phyloP scores from a whole-genome alignment of 1,139 yeast species.

The Debaryomyces singareniensis region DNA sequence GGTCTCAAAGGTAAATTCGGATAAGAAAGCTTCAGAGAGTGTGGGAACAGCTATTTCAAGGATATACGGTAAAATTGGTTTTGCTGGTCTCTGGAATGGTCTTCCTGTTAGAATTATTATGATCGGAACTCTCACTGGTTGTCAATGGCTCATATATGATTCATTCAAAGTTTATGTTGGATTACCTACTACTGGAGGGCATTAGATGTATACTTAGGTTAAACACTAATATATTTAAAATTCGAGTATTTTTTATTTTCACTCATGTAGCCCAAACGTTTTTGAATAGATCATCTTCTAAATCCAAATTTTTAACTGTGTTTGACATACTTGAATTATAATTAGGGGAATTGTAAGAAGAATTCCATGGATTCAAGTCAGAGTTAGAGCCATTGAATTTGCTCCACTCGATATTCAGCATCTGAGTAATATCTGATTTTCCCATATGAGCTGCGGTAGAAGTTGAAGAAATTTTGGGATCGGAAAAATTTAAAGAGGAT shows the following conservation, averaged over 20 bases:
- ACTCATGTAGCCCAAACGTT: slow-evolving; percentile 49
- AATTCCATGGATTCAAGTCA: slow-evolving; percentile 1
- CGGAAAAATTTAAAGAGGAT: slow-evolving; percentile 4
- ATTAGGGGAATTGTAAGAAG: slow-evolving; percentile 3
- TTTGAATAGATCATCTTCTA: slow-evolving; percentile 42
- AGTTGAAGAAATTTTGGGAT: slow-evolving; percentile 1
- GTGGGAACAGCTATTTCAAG: slow-evolving; percentile 61
- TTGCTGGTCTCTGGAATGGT: slow-evolving; percentile 90
- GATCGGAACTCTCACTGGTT: slow-evolving; percentile 95
- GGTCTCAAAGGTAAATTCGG: slow-evolving; percentile 87
- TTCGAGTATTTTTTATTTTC: not conserved
- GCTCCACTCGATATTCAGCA: slow-evolving; percentile 36
- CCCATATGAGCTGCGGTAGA: not conserved
- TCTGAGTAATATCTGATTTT: slow-evolving; percentile 6
- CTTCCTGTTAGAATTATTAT: slow-evolving; percentile 88
- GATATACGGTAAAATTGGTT: slow-evolving; percentile 79
- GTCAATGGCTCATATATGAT: slow-evolving; percentile 95
- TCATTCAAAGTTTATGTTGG: slow-evolving; percentile 89
- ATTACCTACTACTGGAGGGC: slow-evolving; percentile 84
- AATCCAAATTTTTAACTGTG: slow-evolving; percentile 11
- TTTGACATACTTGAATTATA: slow-evolving; percentile 8
- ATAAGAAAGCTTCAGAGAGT: slow-evolving; percentile 60
- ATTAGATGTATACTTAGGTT: slow-evolving; percentile 16
- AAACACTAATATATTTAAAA: slow-evolving; percentile 1
- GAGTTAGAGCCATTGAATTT: slow-evolving; percentile 14